Evolutionary conservation across 202 grass and related monocot genomes (phyloP), one percentile per base, ranked within the genome.

Genomic region (Setaria viridis): DNA sequence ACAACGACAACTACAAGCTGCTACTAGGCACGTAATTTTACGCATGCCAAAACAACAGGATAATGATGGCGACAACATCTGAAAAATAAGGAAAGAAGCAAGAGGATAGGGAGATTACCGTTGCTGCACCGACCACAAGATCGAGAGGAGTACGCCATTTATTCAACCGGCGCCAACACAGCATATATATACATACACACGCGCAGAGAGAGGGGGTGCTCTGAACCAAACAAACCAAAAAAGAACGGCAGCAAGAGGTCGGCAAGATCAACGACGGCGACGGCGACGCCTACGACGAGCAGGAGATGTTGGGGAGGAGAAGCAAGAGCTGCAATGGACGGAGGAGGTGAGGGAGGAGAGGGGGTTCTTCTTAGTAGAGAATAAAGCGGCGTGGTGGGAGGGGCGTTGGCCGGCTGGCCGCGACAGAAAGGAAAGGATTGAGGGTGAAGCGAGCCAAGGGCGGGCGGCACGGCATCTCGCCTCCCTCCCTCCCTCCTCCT

Each of bases 401-500:
- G 68, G 80, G 43, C 43, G 43, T 41, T 41, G 39, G 39, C 39
- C 79, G 85, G 85, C 71, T 91, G 87, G 86, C 78, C 72, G 89
- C 68, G 87, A 90, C 72, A 91, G 84, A 87, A 91, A 94, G 81
- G 72, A 90, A 88, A 92, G 93, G 91, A 90, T 89, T 87, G 87
- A 87, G 89, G 85, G 91, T 80, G 84, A 88, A 89, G 82, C 64
- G 82, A 88, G 66, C 50, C 80, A 80, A 80, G 47, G 78, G 75
- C 77, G 67, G 63, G 75, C 77, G 89, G 85, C 86, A 87, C 91
- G 91, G 91, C 95, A 95, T 98, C 95, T 93, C 79, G 72, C 69
- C 55, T 14, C 74, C 32, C 48, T 62, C 51, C 75, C 49, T 35
- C 34, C 58, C 37, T 82, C 77, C 55, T 81, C 80, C 53, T 55